Evolutionary conservation across 768 basidiomycete species (phyloP).

Genomic region (Trametes sanguinea): DNA sequence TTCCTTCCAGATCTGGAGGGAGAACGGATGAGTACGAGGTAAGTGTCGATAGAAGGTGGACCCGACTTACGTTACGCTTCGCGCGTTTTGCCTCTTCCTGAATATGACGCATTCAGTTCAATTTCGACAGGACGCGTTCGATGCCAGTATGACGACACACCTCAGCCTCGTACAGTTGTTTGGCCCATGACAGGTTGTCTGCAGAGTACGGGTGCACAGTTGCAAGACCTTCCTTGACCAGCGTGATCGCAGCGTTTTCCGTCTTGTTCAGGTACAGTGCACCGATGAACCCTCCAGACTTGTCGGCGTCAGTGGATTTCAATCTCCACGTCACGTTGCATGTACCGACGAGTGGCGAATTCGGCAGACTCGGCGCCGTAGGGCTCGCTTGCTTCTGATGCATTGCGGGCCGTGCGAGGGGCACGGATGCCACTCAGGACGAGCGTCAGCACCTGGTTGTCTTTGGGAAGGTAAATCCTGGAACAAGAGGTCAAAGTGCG

Average conservation of each 20-base stretch:
- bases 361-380: conserved; percentile 83
- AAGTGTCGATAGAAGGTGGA: not conserved
- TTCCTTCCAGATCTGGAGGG: conserved; percentile 77
- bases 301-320: conserved; percentile 89
- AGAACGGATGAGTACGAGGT: not conserved
- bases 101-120: not conserved
- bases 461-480: conserved; percentile 84
- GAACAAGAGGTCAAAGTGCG: not conserved
- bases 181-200: conserved; percentile 76
- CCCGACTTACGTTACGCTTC: conserved; percentile 66
- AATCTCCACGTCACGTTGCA: conserved; percentile 96
- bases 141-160: conserved; percentile 36
- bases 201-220: conserved; percentile 88
- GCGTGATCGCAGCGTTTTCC: conserved; percentile 82
- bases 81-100: conserved; percentile 82
- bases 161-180: conserved; percentile 84
- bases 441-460: conserved; percentile 90
- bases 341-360: conserved; percentile 75
- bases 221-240: conserved; percentile 86
- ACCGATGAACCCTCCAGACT: conserved; percentile 95
- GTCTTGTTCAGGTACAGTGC: conserved; percentile 81
- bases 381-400: conserved; percentile 86
- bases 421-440: conserved; percentile 92
- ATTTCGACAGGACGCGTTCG: not conserved
- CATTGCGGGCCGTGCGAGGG: conserved; percentile 79